These are phyloP conservation scores for Spatholobus suberectus DNA, from an alignment of 306 rosid species.

Conservation along the genomic window DNA sequence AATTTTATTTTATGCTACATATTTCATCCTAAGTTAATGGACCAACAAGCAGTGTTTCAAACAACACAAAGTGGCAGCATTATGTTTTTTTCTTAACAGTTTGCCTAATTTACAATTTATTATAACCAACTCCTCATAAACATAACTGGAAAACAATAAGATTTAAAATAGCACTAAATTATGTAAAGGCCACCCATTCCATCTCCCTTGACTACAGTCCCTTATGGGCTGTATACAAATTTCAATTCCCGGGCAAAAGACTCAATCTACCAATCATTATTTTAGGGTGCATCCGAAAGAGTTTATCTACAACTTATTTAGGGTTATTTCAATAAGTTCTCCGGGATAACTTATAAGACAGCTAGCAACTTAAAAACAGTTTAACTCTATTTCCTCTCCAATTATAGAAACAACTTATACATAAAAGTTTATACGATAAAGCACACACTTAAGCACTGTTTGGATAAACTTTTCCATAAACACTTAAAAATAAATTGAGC, in stretches of 20 bases:
- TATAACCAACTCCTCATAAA: not conserved
- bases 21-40: constrained; percentile 11
- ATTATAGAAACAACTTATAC: not conserved
- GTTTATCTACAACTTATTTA: not conserved
- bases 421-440: not conserved
- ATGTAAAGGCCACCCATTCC: not conserved
- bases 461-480: not conserved
- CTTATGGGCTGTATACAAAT: not conserved
- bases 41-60: constrained; percentile 17
- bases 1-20: constrained; percentile 14
- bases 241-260: not conserved
- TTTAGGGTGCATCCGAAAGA: not conserved
- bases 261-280: constrained; percentile 3
- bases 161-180: not conserved
- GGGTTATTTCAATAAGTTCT: not conserved
- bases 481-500: not conserved
- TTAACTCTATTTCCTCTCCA: not conserved
- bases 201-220: not conserved
- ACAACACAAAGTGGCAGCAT: not conserved
- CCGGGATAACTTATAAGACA: not conserved
- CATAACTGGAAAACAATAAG: not conserved
- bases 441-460: not conserved
- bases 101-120: not conserved
- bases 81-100: not conserved
- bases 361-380: not conserved